phyloP scores from a whole-genome alignment of 176 grass and related monocot genomes.

The maize (Zea mays) region Zm-B73-REFERENCE-NAM-5.0 NC_050104.1:161497501-161498000 shows the following conservation, averaged over 20 bases:
- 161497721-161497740: neutral
- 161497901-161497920: neutral
- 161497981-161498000: slow-evolving; percentile 18
- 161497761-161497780: neutral
- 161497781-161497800: neutral
- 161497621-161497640: neutral
- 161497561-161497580: neutral
- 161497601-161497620: neutral
- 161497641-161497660: neutral
- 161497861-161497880: neutral
- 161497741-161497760: neutral
- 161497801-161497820: neutral
- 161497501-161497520: neutral
- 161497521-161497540: neutral
- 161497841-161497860: neutral
- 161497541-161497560: neutral
- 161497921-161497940: slow-evolving; percentile 24
- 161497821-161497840: neutral
- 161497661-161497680: neutral
- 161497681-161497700: neutral
- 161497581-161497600: neutral
- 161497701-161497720: neutral
- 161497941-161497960: slow-evolving; percentile 8
- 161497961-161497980: slow-evolving; percentile 20
- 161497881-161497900: neutral